Percentiles rank a stretch among this genome's conserved stretches.
Conservation (phyloP, 768 basidiomycete species). For the Serpula lacrymans region DNA sequence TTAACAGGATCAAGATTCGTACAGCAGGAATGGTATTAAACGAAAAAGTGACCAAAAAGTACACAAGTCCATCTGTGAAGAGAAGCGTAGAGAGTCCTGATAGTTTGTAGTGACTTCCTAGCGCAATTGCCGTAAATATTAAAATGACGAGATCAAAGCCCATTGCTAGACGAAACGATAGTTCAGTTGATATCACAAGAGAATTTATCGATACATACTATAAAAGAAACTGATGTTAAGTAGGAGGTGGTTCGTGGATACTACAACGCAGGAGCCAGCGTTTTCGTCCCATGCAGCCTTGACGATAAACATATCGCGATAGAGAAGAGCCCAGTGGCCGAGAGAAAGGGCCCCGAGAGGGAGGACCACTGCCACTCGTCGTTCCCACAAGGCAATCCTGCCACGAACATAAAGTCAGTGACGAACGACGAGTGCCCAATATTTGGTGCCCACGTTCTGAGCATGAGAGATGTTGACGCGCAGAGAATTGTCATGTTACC, state of each 20-base stretch:
- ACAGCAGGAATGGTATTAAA: slow-evolving; percentile 70
- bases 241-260: slow-evolving; percentile 49
- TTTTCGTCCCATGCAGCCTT: slow-evolving; percentile 47
- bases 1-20: too few relatives aligned
- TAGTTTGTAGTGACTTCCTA: slow-evolving; percentile 42
- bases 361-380: slow-evolving; percentile 45
- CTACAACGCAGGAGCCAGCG: slow-evolving; percentile 45
- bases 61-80: slow-evolving; percentile 71
- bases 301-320: slow-evolving; percentile 69
- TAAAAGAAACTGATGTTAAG: slow-evolving; percentile 68
- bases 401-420: slow-evolving; percentile 15
- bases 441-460: slow-evolving; percentile 56
- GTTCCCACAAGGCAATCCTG: slow-evolving; percentile 72
- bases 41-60: slow-evolving; percentile 62
- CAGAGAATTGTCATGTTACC: slow-evolving; percentile 66
- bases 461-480: slow-evolving; percentile 66
- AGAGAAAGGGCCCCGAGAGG: slow-evolving; percentile 53
- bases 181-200: slow-evolving; percentile 3
- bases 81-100: slow-evolving; percentile 67
- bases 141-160: slow-evolving; percentile 63
- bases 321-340: slow-evolving; percentile 64
- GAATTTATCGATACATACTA: slow-evolving; percentile 42
- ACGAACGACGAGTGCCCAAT: slow-evolving; percentile 1
- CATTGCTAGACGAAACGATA: slow-evolving; percentile 49
- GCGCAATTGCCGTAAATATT: slow-evolving; percentile 49